Conservation (phyloP, 768 basidiomycete genomes). For the Stropharia rugosoannulata region DNA sequence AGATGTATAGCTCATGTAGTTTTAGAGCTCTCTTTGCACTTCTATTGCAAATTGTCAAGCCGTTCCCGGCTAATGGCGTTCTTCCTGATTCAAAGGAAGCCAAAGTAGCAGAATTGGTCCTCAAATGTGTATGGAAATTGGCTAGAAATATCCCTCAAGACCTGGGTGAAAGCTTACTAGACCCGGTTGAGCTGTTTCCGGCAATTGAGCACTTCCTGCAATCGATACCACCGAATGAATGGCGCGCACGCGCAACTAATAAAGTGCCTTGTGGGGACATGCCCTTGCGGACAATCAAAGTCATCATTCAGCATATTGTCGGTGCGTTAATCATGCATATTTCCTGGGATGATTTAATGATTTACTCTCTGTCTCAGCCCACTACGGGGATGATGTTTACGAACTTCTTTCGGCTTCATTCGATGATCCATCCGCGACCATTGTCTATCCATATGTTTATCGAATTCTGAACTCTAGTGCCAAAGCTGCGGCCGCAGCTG, state of each 20-base stretch:
- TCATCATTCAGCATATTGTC: constrained; percentile 95
- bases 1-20: constrained; percentile 6
- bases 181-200: constrained; percentile 86
- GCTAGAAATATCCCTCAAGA: constrained; percentile 94
- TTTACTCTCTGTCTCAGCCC: constrained; percentile 43
- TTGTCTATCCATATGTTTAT: constrained; percentile 94
- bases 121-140: constrained; percentile 98
- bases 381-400: constrained; percentile 87
- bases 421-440: constrained; percentile 96
- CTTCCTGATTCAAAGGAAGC: constrained; percentile 76
- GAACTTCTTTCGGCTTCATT: constrained; percentile 89
- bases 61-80: constrained; percentile 76
- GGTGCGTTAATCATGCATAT: constrained; percentile 52
- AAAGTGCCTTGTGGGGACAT: constrained; percentile 96
- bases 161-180: constrained; percentile 73
- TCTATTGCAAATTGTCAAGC: constrained; percentile 79
- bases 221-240: constrained; percentile 93
- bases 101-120: constrained; percentile 87
- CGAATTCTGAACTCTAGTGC: constrained; percentile 78
- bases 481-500: constrained; percentile 28
- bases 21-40: constrained; percentile 76
- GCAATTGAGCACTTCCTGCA: constrained; percentile 94
- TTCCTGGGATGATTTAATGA: not conserved
- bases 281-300: constrained; percentile 97
- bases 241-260: constrained; percentile 88